A percentile compares a stretch with the other conserved stretches of the same genome.
These are phyloP conservation scores for Vinca minor DNA, from an alignment of 257 asterid species.

Conservation along the genomic window DNA sequence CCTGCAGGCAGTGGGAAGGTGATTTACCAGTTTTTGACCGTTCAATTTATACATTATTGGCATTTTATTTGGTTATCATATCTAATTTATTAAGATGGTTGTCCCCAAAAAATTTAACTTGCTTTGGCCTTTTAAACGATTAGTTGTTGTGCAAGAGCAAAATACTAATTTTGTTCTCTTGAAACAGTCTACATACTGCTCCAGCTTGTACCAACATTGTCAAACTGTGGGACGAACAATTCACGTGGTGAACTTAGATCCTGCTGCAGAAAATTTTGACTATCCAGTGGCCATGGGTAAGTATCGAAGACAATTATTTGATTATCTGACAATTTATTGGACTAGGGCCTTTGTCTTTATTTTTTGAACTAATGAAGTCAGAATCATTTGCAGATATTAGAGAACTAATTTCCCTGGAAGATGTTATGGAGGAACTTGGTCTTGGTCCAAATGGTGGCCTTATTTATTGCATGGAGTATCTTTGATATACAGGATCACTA, in stretches of 20 bases:
- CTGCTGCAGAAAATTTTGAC: constrained; percentile 92
- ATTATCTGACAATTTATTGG: background rate
- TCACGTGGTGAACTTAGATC: constrained; percentile 84
- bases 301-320: constrained; percentile 8
- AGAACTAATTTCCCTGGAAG: constrained; percentile 80
- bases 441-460: constrained; percentile 97
- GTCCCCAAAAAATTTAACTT: background rate
- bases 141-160: background rate
- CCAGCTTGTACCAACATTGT: constrained; percentile 75
- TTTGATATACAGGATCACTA: constrained; percentile 20
- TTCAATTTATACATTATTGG: constrained; percentile 1
- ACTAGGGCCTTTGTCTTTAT: constrained; percentile 3
- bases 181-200: constrained; percentile 86
- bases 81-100: no score
- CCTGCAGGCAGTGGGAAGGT: constrained; percentile 99
- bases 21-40: constrained; percentile 11
- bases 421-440: constrained; percentile 91
- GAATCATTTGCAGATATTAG: constrained; percentile 54
- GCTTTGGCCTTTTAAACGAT: background rate
- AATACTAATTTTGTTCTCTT: constrained; percentile 3
- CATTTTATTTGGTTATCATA: background rate
- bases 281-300: constrained; percentile 96
- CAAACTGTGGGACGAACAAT: constrained; percentile 67
- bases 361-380: constrained; percentile 2
- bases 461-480: constrained; percentile 99